Evolutionary conservation across 176 grass and related monocot species (phyloP), one percentile per base, ranked within the genome.

Genomic region (Triticum dicoccoides): DNA sequence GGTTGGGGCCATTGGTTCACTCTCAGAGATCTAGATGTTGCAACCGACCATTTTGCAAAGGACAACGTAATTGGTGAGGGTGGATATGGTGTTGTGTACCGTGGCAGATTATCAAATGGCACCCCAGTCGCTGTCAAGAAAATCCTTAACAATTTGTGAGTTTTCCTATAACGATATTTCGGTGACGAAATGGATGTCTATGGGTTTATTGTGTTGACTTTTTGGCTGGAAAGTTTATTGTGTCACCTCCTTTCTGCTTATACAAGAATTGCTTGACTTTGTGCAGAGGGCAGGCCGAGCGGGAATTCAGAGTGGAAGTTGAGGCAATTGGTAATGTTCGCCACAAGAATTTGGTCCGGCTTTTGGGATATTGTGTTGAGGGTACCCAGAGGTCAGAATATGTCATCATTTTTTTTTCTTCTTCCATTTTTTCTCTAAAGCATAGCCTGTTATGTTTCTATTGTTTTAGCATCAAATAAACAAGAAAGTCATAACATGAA

Each of bases 1-100:
- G 93, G 93, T 20, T 98, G 93, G 92, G 96, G 97, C 44, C 97
- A 98, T 84, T 98, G 91, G 97, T 98, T 98, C 77, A 96, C 94
- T 41, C 86, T 98, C 42, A 94, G 93, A 76, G 97, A 98, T 85
- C 81, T 98, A 61, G 97, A 98, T 74, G 68, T 91, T 78, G 94
- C 94, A 79, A 98, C 94, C 9, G 73, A 91, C 70, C 84, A 73
- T 67, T 98, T 98, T 89, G 69, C 97, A 79, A 98, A 98, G 87
- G 97, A 98, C 41, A 98, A 96, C 39, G 76, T 96, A 73, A 88
- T 98, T 70, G 94, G 94, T 11, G 97, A 98, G 86, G 97, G 97
- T 15, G 94, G 94, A 73, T 98, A 98, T 85, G 93, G 93, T 59
- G 76, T 98, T 83, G 97, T 98, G 61, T 98, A 98, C 80, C 83